These are phyloP conservation scores for Heterobasidion parviporum DNA, from an alignment of 1,284 basidiomycete genomes.

Conservation along the genomic window DNA sequence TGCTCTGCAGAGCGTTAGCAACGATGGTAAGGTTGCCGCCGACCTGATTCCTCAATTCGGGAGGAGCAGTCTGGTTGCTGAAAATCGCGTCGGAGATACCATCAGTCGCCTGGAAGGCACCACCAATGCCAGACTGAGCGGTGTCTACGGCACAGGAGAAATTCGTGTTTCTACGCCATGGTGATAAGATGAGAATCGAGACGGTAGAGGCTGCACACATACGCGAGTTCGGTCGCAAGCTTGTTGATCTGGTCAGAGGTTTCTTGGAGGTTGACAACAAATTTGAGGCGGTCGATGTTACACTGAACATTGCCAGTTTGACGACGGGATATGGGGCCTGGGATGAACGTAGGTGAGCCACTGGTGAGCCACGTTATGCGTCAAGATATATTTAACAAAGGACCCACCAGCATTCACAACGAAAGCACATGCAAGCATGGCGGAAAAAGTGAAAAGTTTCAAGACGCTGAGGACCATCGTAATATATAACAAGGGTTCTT, in stretches of 20 bases:
- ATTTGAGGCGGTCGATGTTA: constrained; percentile 17
- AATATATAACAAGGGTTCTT: no score
- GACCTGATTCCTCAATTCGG: neutral
- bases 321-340: constrained; percentile 6
- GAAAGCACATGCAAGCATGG: neutral
- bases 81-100: neutral
- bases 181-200: neutral
- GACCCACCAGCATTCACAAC: neutral
- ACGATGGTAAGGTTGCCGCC: neutral
- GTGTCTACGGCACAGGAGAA: neutral
- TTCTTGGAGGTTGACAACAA: constrained; percentile 11
- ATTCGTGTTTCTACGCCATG: neutral
- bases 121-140: constrained; percentile 1
- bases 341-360: neutral
- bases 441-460: neutral
- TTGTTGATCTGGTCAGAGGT: neutral
- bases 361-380: neutral
- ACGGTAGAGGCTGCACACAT: neutral
- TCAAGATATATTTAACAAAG: neutral
- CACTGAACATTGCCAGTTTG: constrained; percentile 16
- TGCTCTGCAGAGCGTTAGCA: neutral
- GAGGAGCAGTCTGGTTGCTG: neutral
- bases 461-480: no score
- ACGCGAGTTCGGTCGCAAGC: neutral
- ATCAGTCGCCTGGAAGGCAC: neutral